Evolutionary conservation across 371 early-diverging fungal species (phyloP), one percentile per base, ranked within the genome.

Genomic region (Saksenaea oblongispora): DNA sequence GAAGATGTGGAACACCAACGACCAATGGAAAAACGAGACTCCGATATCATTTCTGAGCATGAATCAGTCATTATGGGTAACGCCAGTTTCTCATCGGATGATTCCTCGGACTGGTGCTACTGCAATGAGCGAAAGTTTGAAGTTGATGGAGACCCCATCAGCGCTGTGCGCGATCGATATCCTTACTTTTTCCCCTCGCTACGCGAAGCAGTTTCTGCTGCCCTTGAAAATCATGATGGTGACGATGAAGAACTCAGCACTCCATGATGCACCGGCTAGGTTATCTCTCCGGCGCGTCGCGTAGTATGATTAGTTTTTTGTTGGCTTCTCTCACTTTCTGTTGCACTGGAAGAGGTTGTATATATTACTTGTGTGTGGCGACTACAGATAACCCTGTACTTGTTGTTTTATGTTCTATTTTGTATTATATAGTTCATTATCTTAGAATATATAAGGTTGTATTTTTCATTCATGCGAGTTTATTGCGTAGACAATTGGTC

Each of bases 111-210:
- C 2, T 62, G 69, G 59, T 61, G 66, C 34, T 51, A 61, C 36
- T 67, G 71, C 55, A 15, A 56, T 64, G 24, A 63, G 63, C 59
- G 47, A 39, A 27, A 24, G 54, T 34, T 64, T 64, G 3, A 60
- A 15, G 62, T 58, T 42, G 58, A 62, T 34, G 22, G 55, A 59
- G 58, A 54, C 41, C 17, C 34, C 8, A 55, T 62, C 3, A 54
- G 27, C 0, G 22, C 24, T 14, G 63, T 76, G 5, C 65, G 58
- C 13, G 76, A 76, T 36, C 17, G 62, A 17, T 76, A 61, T 47
- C 76, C 73, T 5, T 76, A 66, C 62, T 76, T 76, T 61, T 76
- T 73, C 53, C 35, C 14, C 26, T 67, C 74, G 0, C 27, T 76
- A 28, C 58, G 59, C 36, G 72, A 76, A 8, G 77, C 77, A 24